Base-by-base conservation (phyloP, 164 flowering plant species). In the Berberis thunbergii region DNA sequence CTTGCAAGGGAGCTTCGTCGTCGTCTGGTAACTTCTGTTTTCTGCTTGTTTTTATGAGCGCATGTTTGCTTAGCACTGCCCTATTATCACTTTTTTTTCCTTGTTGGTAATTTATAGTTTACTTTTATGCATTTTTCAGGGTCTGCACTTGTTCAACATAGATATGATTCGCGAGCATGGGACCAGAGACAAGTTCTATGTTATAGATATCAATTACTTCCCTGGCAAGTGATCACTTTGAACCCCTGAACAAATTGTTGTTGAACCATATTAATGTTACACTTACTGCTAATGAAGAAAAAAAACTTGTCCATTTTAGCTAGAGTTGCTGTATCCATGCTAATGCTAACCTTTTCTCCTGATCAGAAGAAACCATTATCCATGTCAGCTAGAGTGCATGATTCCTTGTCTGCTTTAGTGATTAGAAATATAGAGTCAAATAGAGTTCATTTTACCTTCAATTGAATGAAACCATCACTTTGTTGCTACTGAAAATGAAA, bases 151-250 rank as follows among this genome's bases (percentile, higher is more conserved):
- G 68, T 92, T 92, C 81, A 92, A 92, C 77, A 65, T 92, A 57
- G 98, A 92, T 70, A 88, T 93, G 62, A 86, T 93, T 41, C 79
- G 97, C 41, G 89, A 93, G 70, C 79, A 78, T 83, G 98, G 94
- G 54, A 83, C 77, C 41, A 74, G 65, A 73, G 87, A 86, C 67
- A 68, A 67, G 6, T 93, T 75, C 72, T 90, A 86, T 81, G 97
- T 93, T 61, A 90, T 93, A 41, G 98, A 93, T 79, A 93, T 89
- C 69, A 93, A 93, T 69, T 93, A 93, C 80, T 89, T 89, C 69
- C 97, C 98, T 63, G 97, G 98, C 66, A 77, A 70, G 85, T 72
- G 64, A 61, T 49, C 55, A 5, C 9, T 52, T n/a, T 40, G 5
- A 38, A 7, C 1, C 49, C 62, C 41, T 46, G 42, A 12, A n/a